phyloP scores from a whole-genome alignment of 2,329 filamentous ascomycete species.

The Ceratocystis diversiconidia region DNA sequence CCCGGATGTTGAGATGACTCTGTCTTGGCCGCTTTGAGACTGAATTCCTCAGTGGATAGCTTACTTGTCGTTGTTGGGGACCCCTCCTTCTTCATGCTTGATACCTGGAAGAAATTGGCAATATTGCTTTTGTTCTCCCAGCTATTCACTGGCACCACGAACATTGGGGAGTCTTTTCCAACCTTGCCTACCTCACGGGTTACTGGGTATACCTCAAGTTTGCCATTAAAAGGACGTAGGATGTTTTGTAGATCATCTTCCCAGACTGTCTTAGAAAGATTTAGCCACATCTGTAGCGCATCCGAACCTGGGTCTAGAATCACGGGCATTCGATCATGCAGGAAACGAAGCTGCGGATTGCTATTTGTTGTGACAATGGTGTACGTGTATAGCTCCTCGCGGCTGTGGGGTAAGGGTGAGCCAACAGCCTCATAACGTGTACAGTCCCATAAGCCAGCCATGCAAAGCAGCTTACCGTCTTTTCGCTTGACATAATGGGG shows the following conservation, averaged over 20 bases:
- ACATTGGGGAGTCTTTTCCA: slow-evolving; percentile 73
- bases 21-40: slow-evolving; percentile 18
- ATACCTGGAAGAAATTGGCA: slow-evolving; percentile 74
- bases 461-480: slow-evolving; percentile 72
- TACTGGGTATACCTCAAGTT: slow-evolving; percentile 75
- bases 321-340: slow-evolving; percentile 94
- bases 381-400: slow-evolving; percentile 67
- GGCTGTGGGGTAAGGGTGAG: slow-evolving; percentile 24
- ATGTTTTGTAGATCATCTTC: slow-evolving; percentile 61
- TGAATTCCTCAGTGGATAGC: slow-evolving; percentile 11
- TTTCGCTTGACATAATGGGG: slow-evolving; percentile 73
- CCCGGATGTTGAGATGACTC: neutral
- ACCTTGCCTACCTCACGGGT: slow-evolving; percentile 85
- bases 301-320: slow-evolving; percentile 67
- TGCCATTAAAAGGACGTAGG: slow-evolving; percentile 64
- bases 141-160: slow-evolving; percentile 70
- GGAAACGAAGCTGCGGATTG: slow-evolving; percentile 66
- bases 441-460: slow-evolving; percentile 86
- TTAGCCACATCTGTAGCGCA: slow-evolving; percentile 59
- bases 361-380: slow-evolving; percentile 86
- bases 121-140: slow-evolving; percentile 87
- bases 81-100: slow-evolving; percentile 26
- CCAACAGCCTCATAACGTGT: slow-evolving; percentile 58
- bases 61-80: neutral
- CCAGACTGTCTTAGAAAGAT: slow-evolving; percentile 61